Evolutionary conservation across 306 rosid species (phyloP).

Genomic region (Trichosanthes cucumerina): DNA sequence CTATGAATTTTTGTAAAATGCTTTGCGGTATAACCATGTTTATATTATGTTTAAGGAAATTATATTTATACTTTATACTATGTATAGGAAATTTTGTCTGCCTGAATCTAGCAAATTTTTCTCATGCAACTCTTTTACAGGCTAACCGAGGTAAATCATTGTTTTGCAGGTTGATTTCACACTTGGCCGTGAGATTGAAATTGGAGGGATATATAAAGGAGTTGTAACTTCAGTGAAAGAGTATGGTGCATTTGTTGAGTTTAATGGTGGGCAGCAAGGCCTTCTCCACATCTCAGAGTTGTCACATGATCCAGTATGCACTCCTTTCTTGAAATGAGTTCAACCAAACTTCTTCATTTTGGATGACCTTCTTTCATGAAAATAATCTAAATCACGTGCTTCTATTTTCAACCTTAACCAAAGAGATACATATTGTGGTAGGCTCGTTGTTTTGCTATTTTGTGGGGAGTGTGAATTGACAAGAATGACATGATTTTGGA

Average conservation of each 20-base stretch:
- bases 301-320: constrained; percentile 68
- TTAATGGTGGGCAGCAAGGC: constrained; percentile 94
- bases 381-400: background rate
- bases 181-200: constrained; percentile 86
- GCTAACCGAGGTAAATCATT: background rate
- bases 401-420: background rate
- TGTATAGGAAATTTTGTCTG: background rate
- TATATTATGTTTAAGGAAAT: background rate
- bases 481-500: too few species aligned
- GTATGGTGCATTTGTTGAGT: constrained; percentile 91
- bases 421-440: background rate
- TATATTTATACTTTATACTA: background rate
- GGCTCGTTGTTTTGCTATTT: too few species aligned
- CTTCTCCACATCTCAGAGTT: constrained; percentile 94
- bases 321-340: background rate
- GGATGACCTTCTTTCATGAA: background rate
- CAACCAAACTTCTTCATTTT: background rate
- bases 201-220: constrained; percentile 83
- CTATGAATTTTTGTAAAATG: background rate
- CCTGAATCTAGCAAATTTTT: background rate
- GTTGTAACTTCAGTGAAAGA: constrained; percentile 57
- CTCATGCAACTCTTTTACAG: background rate
- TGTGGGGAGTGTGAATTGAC: too few species aligned
- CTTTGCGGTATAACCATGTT: background rate
- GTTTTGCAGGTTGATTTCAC: constrained; percentile 60